Conservation (phyloP, 495 filamentous ascomycete genomes). For the Aspergillus affinis region DNA sequence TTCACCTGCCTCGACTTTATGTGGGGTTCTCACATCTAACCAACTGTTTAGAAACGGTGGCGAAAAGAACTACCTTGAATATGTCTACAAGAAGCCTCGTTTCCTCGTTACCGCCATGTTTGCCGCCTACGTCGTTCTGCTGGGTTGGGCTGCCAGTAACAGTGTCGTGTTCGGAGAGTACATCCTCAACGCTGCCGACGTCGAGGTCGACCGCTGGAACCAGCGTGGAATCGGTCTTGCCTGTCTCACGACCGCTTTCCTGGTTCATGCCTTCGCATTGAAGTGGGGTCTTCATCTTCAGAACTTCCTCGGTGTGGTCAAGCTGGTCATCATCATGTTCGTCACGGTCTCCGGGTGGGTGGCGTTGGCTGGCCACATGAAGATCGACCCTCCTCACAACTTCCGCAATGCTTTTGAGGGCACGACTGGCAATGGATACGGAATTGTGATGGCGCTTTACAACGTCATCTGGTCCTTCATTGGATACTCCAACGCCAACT, state of each 20-base stretch:
- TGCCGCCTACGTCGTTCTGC: constrained; percentile 56
- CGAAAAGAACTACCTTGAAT: constrained; percentile 71
- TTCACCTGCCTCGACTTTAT: not conserved
- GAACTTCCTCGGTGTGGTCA: constrained; percentile 66
- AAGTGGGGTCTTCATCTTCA: constrained; percentile 70
- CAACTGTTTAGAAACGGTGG: constrained; percentile 56
- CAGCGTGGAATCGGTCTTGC: constrained; percentile 66
- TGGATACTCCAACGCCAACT: constrained; percentile 64
- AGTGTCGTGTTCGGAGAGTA: constrained; percentile 70
- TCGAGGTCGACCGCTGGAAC: constrained; percentile 63
- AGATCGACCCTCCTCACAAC: constrained; percentile 55
- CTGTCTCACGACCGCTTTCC: constrained; percentile 62
- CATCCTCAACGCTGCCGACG: constrained; percentile 61
- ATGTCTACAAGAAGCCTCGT: constrained; percentile 60
- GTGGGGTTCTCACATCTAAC: not conserved
- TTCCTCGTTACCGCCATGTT: constrained; percentile 66
- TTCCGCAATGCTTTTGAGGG: constrained; percentile 66
- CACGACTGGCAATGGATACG: constrained; percentile 56
- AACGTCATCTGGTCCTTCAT: constrained; percentile 69
- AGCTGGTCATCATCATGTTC: constrained; percentile 64
- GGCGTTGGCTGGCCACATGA: constrained; percentile 51
- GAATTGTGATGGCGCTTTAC: constrained; percentile 61
- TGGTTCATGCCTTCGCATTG: constrained; percentile 58
- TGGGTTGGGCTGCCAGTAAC: constrained; percentile 60
- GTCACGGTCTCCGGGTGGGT: constrained; percentile 67